A percentile compares a stretch with the other conserved stretches of the same genome.
Evolutionary conservation across 2,329 filamentous ascomycete species (phyloP).

Genomic region (Lachnellula cervina): DNA sequence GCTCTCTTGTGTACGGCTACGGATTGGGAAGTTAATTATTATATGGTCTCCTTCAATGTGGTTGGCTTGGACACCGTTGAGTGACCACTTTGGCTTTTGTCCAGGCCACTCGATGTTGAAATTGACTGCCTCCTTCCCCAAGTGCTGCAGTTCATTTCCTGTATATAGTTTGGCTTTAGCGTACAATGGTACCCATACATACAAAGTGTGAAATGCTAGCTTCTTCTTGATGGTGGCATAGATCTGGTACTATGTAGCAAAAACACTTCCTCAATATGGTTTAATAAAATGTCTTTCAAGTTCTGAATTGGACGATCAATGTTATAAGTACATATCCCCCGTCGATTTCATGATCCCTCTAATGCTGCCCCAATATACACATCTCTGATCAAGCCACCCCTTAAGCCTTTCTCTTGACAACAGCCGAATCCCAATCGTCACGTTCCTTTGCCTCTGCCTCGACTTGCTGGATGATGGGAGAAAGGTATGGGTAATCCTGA

Average conservation of each 20-base stretch:
- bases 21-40: slow-evolving; percentile 23
- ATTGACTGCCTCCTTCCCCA: slow-evolving; percentile 1
- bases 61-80: slow-evolving; percentile 1
- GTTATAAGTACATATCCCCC: slow-evolving; percentile 22
- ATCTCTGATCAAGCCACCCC: background rate
- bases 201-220: background rate
- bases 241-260: background rate
- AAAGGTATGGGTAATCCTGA: slow-evolving; percentile 63
- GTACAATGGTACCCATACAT: slow-evolving; percentile 7
- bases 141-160: slow-evolving; percentile 13
- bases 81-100: slow-evolving; percentile 5
- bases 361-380: slow-evolving; percentile 18
- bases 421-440: slow-evolving; percentile 62
- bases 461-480: slow-evolving; percentile 63
- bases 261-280: background rate
- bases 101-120: slow-evolving; percentile 1
- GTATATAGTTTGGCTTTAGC: slow-evolving; percentile 17
- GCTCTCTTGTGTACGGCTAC: slow-evolving; percentile 21
- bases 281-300: background rate
- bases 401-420: slow-evolving; percentile 40
- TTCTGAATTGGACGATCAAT: slow-evolving; percentile 15
- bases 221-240: background rate
- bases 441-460: slow-evolving; percentile 64
- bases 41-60: slow-evolving; percentile 10
- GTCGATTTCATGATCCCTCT: slow-evolving; percentile 3